phyloP scores from a whole-genome alignment of 2,329 filamentous ascomycete species.

The Aspergillus tubingensis region DNA sequence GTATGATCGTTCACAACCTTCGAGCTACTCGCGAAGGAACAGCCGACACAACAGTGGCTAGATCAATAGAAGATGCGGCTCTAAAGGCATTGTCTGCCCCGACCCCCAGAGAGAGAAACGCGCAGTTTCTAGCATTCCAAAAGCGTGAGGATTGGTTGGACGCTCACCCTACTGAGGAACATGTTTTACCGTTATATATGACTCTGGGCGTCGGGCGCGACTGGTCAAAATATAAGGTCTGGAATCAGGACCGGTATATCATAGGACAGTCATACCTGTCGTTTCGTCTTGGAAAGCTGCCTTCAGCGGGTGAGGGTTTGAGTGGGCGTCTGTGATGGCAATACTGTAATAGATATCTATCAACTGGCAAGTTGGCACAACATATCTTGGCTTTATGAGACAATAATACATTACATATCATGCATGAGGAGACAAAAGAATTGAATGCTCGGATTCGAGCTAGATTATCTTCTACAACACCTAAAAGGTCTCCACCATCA shows the following conservation, averaged over 20 bases:
- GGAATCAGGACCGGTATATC: slow-evolving; percentile 30
- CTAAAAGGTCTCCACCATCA: too few relatives aligned
- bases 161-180: slow-evolving; percentile 1
- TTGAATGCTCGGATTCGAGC: too few relatives aligned
- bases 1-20: slow-evolving; percentile 4
- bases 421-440: too few relatives aligned
- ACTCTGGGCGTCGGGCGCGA: neutral
- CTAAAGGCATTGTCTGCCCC: neutral
- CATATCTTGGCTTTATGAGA: too few relatives aligned
- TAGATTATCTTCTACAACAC: too few relatives aligned
- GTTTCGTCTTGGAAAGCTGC: slow-evolving; percentile 19
- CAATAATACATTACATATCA: too few relatives aligned
- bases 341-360: too few relatives aligned
- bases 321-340: neutral
- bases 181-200: slow-evolving; percentile 5
- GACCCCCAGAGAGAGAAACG: neutral
- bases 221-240: slow-evolving; percentile 8
- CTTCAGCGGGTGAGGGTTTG: neutral
- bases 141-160: neutral
- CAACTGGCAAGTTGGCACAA: too few relatives aligned
- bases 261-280: slow-evolving; percentile 25
- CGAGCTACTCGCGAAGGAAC: neutral
- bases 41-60: neutral
- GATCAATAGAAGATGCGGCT: neutral
- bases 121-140: neutral